phyloP scores from a whole-genome alignment of 108 stramenopile species.

The Pseudonitzschia multistriata region DNA sequence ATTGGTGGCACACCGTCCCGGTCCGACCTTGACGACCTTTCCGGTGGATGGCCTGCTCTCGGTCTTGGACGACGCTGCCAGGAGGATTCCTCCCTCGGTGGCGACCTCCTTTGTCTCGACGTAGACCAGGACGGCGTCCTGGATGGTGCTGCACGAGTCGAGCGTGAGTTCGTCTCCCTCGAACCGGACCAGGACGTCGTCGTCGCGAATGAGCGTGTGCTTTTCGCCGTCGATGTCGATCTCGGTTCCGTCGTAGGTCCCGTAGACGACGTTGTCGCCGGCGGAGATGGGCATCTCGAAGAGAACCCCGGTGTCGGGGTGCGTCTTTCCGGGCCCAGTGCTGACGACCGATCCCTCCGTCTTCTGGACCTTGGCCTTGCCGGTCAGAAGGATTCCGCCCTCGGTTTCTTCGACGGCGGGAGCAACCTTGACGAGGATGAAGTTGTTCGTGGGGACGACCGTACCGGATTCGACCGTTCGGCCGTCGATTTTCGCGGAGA shows the following conservation, averaged over 20 bases:
- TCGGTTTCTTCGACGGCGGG: constrained; percentile 59
- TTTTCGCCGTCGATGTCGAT: constrained; percentile 69
- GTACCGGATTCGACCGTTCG: constrained; percentile 16
- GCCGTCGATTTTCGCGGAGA: constrained; percentile 27
- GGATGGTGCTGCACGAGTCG: constrained; percentile 63
- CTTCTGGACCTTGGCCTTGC: constrained; percentile 78
- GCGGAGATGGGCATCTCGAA: constrained; percentile 70
- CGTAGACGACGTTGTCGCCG: constrained; percentile 85
- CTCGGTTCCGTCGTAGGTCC: constrained; percentile 88
- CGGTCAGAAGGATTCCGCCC: constrained; percentile 82
- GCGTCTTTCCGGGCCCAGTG: constrained; percentile 75
- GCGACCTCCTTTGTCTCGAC: constrained; percentile 61
- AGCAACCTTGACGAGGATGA: constrained; percentile 74
- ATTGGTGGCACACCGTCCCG: constrained; percentile 77
- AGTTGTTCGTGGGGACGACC: constrained; percentile 57
- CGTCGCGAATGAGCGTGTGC: constrained; percentile 85
- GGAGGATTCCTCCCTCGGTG: constrained; percentile 69
- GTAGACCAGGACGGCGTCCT: constrained; percentile 76
- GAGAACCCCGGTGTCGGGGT: constrained; percentile 72
- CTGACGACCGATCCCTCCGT: constrained; percentile 77
- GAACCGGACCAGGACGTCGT: constrained; percentile 84
- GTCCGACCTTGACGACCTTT: constrained; percentile 84
- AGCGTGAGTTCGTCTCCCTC: constrained; percentile 57
- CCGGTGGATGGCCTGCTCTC: constrained; percentile 67
- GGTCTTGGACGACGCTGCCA: constrained; percentile 50